Conservation (phyloP, 805 yeast genomes). For the Kluyveromyces aestuarii region DNA sequence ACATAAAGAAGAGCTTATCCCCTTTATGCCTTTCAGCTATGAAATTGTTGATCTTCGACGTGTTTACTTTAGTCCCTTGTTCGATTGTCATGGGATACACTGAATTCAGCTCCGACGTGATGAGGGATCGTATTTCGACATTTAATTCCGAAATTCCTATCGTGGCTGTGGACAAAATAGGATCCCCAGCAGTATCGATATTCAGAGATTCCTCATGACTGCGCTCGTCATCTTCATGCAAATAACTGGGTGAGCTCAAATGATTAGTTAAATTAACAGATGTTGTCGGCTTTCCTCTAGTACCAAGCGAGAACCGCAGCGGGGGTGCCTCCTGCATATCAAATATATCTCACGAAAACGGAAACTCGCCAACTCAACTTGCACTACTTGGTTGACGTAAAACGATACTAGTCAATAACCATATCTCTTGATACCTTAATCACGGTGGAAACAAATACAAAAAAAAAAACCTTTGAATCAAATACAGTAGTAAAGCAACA, state of each 20-base stretch:
- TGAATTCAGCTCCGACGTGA: slow-evolving; percentile 1
- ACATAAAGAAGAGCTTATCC: slow-evolving; percentile 64
- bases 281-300: slow-evolving; percentile 9
- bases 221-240: not conserved
- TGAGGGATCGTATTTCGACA: slow-evolving; percentile 1
- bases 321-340: not conserved
- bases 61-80: not conserved
- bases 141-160: not conserved
- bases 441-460: too few relatives aligned
- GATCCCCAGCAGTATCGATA: not conserved
- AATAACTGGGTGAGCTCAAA: not conserved
- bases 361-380: too few relatives aligned
- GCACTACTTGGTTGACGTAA: too few relatives aligned
- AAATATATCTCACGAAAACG: too few relatives aligned
- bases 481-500: too few relatives aligned
- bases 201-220: not conserved
- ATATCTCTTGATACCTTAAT: too few relatives aligned
- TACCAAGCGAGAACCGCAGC: not conserved
- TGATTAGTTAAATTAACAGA: slow-evolving; percentile 7
- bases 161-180: not conserved
- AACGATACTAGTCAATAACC: too few relatives aligned
- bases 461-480: too few relatives aligned
- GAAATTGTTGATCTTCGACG: slow-evolving; percentile 11
- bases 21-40: slow-evolving; percentile 12
- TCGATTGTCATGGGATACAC: not conserved